A percentile compares a stretch with the other conserved stretches of the same genome.
Conservation (phyloP, 345 rosid genomes). For the Psidium guajava region DNA sequence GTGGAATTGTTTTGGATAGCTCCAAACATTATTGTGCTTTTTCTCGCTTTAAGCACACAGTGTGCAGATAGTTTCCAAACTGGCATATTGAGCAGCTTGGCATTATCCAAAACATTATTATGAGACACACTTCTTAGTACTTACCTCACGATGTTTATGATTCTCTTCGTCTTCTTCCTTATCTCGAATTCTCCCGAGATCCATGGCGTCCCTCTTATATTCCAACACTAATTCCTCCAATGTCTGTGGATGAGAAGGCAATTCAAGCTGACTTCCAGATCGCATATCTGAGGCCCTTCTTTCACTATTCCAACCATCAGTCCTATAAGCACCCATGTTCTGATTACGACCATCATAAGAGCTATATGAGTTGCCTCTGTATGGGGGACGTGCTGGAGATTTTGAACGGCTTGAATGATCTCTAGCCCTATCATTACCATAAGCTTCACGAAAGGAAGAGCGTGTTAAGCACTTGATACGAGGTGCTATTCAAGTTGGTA, state of each 20-base stretch:
- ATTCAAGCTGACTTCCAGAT: conserved; percentile 56
- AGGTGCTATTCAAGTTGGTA: conserved; percentile 39
- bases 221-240: conserved; percentile 80
- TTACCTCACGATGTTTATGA: conserved; percentile 93
- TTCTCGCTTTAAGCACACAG: background rate
- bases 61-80: background rate
- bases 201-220: conserved; percentile 63
- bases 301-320: conserved; percentile 67
- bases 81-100: background rate
- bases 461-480: conserved; percentile 62
- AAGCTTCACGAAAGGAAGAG: conserved; percentile 96
- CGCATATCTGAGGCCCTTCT: conserved; percentile 57
- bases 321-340: conserved; percentile 50
- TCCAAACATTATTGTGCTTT: background rate
- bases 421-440: conserved; percentile 92
- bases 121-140: conserved; percentile 8
- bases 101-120: background rate
- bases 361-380: conserved; percentile 58
- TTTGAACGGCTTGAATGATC: conserved; percentile 77
- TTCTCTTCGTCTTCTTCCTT: conserved; percentile 97
- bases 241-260: conserved; percentile 48
- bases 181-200: conserved; percentile 63
- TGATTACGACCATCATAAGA: conserved; percentile 61
- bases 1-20: background rate
- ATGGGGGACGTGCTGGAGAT: conserved; percentile 65